These are phyloP conservation scores for Podosphaera fusca DNA, from an alignment of 2,329 filamentous ascomycete species.

Conservation along the genomic window DNA sequence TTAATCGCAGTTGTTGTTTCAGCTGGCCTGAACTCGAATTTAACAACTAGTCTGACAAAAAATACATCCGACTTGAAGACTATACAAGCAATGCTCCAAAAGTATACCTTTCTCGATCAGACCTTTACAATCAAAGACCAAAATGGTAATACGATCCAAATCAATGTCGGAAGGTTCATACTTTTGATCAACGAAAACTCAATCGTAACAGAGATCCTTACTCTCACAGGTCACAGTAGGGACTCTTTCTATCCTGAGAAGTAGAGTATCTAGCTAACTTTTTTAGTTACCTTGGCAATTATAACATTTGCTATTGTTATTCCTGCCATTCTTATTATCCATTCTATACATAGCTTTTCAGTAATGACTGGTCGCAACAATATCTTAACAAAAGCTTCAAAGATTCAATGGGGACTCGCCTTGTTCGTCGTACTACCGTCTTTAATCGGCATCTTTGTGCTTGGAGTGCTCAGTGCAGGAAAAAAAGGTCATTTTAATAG, in stretches of 20 bases:
- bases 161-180: background rate
- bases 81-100: constrained; percentile 2
- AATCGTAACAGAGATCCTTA: background rate
- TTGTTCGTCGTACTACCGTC: constrained; percentile 1
- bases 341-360: constrained; percentile 2
- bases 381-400: background rate
- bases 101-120: background rate
- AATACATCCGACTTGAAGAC: constrained; percentile 4
- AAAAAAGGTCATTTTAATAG: constrained; percentile 2
- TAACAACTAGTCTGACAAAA: background rate
- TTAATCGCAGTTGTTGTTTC: constrained; percentile 10
- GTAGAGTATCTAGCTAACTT: background rate
- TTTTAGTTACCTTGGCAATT: constrained; percentile 1
- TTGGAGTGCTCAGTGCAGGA: constrained; percentile 3
- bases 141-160: background rate
- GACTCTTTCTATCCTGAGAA: background rate
- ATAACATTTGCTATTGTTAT: constrained; percentile 1
- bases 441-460: background rate
- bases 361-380: constrained; percentile 1
- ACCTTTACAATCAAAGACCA: background rate
- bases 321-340: constrained; percentile 1
- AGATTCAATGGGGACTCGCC: constrained; percentile 2
- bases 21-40: constrained; percentile 12
- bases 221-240: constrained; percentile 2
- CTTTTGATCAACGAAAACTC: background rate